A percentile compares a stretch with the other conserved stretches of the same genome.
These are phyloP conservation scores for Vanilla planifolia DNA, from an alignment of 106 monocot species.

Conservation along the genomic window DNA sequence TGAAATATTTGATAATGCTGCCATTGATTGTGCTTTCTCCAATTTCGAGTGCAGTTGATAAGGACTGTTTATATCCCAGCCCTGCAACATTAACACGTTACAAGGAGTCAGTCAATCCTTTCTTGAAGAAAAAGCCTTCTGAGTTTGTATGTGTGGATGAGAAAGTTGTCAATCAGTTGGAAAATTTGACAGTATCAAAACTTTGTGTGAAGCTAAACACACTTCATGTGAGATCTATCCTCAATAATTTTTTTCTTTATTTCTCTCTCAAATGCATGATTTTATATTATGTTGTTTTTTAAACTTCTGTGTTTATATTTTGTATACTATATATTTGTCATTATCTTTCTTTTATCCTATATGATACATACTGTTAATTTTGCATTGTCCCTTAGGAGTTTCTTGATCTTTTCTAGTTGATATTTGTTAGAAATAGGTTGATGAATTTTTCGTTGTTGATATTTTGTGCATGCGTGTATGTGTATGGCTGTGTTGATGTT, in stretches of 20 bases:
- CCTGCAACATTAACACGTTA: slow-evolving; percentile 56
- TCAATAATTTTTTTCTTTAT: background rate
- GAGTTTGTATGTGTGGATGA: slow-evolving; percentile 26
- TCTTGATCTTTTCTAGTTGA: no score
- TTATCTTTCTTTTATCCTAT: no score
- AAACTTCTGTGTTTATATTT: background rate
- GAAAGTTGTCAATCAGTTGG: slow-evolving; percentile 25
- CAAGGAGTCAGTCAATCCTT: slow-evolving; percentile 36
- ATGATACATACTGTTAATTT: no score
- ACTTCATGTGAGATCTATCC: slow-evolving; percentile 38
- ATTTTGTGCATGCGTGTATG: no score
- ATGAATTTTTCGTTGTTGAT: no score
- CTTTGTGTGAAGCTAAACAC: slow-evolving; percentile 75
- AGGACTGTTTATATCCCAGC: slow-evolving; percentile 33
- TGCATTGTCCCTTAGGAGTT: no score
- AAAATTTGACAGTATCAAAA: slow-evolving; percentile 37
- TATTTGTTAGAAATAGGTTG: no score
- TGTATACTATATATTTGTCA: no score
- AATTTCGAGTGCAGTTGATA: slow-evolving; percentile 30
- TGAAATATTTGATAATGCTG: background rate
- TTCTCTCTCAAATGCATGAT: background rate
- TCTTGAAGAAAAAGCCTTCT: slow-evolving; percentile 45
- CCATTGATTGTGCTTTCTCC: background rate
- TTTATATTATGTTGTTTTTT: background rate
- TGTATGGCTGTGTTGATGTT: no score